Evolutionary conservation across 164 flowering plant species (phyloP), one percentile per base, ranked within the genome.

Genomic region (Piper betle): DNA sequence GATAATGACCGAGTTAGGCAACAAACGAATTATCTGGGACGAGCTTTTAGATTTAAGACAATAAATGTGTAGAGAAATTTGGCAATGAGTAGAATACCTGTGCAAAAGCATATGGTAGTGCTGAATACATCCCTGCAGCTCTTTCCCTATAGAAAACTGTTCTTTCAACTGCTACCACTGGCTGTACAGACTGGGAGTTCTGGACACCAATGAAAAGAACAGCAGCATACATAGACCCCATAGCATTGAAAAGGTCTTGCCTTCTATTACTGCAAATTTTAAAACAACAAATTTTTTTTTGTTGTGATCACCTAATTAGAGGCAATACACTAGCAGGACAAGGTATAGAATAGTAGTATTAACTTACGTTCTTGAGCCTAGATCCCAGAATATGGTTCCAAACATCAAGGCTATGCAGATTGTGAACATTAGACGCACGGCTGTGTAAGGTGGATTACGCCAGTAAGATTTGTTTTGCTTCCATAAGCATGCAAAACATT

Each of bases 61-160:
- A n/a, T n/a, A n/a, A n/a, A n/a, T n/a, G n/a, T n/a, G n/a, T n/a
- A n/a, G n/a, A n/a, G n/a, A n/a, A n/a, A n/a, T n/a, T n/a, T n/a
- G n/a, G n/a, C n/a, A n/a, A n/a, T n/a, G n/a, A n/a, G n/a, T n/a
- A n/a, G n/a, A n/a, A n/a, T 76, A 78, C 83, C 75, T 83, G 85
- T 33, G 75, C 79, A 17, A 79, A 76, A 16, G 87, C 87, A 75
- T 79, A 81, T n/a, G 88, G 79, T 42, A 83, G 68, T 25, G 79
- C 80, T 12, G 87, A 83, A 66, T 77, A 83, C 83, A 80, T 79
- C 65, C 82, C 83, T 33, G 84, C 84, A 62, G 82, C 87, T 63
- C 71, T 75, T 62, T 82, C 83, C 67, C 87, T 71, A 58, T 83
- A 83, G 62, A 77, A 81, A 18, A 83, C 84, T 2, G 80, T 76